phyloP scores from a whole-genome alignment of 2,329 filamentous ascomycete genomes.

The Colletotrichum chrysophilum region DNA sequence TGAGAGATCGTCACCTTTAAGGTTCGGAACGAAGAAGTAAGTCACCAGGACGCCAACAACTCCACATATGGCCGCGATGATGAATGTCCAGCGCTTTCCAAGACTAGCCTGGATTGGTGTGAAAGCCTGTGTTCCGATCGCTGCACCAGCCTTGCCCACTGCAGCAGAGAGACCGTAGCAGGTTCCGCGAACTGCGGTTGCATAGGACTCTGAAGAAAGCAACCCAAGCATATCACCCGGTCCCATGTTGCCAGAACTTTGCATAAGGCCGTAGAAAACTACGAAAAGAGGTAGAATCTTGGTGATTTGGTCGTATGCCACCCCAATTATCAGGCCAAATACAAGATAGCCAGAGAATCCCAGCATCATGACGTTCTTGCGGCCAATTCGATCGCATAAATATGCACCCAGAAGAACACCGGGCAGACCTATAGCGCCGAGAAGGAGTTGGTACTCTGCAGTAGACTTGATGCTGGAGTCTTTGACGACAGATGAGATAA shows the following conservation, averaged over 20 bases:
- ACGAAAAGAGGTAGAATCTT: slow-evolving; percentile 56
- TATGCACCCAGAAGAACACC: slow-evolving; percentile 55
- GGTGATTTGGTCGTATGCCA: slow-evolving; percentile 50
- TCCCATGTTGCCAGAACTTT: slow-evolving; percentile 53
- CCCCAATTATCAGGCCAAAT: slow-evolving; percentile 57
- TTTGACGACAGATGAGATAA: slow-evolving; percentile 42
- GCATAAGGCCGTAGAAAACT: slow-evolving; percentile 57
- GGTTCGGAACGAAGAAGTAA: slow-evolving; percentile 50
- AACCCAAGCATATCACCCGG: slow-evolving; percentile 57
- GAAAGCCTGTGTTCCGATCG: slow-evolving; percentile 56
- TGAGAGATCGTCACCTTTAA: slow-evolving; percentile 48
- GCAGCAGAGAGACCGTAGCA: slow-evolving; percentile 57
- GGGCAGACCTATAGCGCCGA: slow-evolving; percentile 48
- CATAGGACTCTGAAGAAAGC: slow-evolving; percentile 54
- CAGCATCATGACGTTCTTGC: slow-evolving; percentile 55
- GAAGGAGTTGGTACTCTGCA: slow-evolving; percentile 53
- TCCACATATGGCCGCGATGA: slow-evolving; percentile 56
- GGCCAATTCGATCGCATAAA: slow-evolving; percentile 52
- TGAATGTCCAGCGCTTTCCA: slow-evolving; percentile 56
- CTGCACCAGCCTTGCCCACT: slow-evolving; percentile 55
- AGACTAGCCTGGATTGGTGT: slow-evolving; percentile 49
- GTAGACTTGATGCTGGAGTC: slow-evolving; percentile 45
- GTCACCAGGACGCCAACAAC: slow-evolving; percentile 52
- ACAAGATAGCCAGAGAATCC: slow-evolving; percentile 55
- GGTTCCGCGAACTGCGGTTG: slow-evolving; percentile 56